phyloP scores from a whole-genome alignment of 768 basidiomycete species.

The Leccinum subgranulosum region DNA sequence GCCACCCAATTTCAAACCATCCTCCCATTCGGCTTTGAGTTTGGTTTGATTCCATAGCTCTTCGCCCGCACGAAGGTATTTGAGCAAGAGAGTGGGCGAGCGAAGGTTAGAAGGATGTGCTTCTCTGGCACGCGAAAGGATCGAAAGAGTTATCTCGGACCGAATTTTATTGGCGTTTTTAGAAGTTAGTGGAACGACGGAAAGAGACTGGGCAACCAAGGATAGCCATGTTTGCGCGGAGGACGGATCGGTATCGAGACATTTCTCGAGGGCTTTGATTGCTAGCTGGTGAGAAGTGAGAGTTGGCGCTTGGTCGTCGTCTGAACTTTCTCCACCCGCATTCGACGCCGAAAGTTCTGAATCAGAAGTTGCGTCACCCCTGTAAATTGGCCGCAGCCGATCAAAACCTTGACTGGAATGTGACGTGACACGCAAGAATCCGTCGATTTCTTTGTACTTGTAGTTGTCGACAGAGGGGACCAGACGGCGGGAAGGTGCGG shows the following conservation, averaged over 20 bases:
- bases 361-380: constrained; percentile 26
- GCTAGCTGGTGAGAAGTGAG: constrained; percentile 58
- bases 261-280: constrained; percentile 56
- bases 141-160: constrained; percentile 66
- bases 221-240: constrained; percentile 59
- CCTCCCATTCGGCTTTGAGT: constrained; percentile 65
- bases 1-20: constrained; percentile 50
- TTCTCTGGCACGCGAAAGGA: constrained; percentile 61
- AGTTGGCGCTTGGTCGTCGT: constrained; percentile 29
- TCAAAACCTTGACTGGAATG: constrained; percentile 30
- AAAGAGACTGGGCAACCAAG: constrained; percentile 60
- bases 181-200: constrained; percentile 55
- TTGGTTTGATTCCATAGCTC: constrained; percentile 63
- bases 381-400: constrained; percentile 52
- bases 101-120: constrained; percentile 49
- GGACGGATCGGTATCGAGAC: constrained; percentile 48
- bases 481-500: constrained; percentile 48
- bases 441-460: constrained; percentile 63
- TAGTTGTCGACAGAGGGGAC: constrained; percentile 34
- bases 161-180: constrained; percentile 69
- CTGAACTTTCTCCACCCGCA: constrained; percentile 34
- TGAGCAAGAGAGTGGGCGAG: constrained; percentile 53
- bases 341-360: constrained; percentile 36
- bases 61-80: constrained; percentile 70
- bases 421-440: constrained; percentile 59